Base-by-base conservation (phyloP, 306 rosid genomes). In the Begonia masoniana region DNA sequence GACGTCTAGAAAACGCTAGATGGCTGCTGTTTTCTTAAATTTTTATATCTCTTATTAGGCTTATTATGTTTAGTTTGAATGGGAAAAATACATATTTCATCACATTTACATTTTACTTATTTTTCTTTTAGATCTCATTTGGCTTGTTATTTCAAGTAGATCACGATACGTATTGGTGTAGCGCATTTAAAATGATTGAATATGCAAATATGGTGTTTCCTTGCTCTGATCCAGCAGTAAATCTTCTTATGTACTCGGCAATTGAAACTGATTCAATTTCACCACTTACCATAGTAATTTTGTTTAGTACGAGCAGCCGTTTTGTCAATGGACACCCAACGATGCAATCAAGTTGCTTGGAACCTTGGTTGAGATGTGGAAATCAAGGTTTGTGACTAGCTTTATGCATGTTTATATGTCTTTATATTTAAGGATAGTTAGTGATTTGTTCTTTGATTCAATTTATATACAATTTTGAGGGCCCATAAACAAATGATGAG, bases 311-410 rank as follows among this genome's bases (percentile, higher is more conserved):
- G 71, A 74, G 76, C 68, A 15, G 59, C 68, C 47, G 75, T 86
- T 67, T 52, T 75, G 65, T 81, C 86, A 19, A 65, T 86, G 68
- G n/a, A 68, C 11, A 61, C 76, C 94, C 47, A 41, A 63, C 1
- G 78, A 79, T 13, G 86, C 94, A 58, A 69, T 52, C 75, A 81
- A 72, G 73, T 78, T 91, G 50, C 64, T 91, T 50, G 76, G 72
- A 64, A 70, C 55, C 23, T 71, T 86, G 53, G 72, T 83, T 56
- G 77, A 60, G 56, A 49, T 64, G 57, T 91, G 99, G 99, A 73
- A 81, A 55, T 81, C 78, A 52, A 84, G 99, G 99, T 91, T 66
- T 60, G 66, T 62, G 39, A 31, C 39, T 7, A 31, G 39, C 39
- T 62, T 56, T 63, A 65, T 50, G 56, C 46, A 35, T 41, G 49